Base-by-base conservation (phyloP, 192 early-diverging fungal genomes). In the Backusella westeae region DNA sequence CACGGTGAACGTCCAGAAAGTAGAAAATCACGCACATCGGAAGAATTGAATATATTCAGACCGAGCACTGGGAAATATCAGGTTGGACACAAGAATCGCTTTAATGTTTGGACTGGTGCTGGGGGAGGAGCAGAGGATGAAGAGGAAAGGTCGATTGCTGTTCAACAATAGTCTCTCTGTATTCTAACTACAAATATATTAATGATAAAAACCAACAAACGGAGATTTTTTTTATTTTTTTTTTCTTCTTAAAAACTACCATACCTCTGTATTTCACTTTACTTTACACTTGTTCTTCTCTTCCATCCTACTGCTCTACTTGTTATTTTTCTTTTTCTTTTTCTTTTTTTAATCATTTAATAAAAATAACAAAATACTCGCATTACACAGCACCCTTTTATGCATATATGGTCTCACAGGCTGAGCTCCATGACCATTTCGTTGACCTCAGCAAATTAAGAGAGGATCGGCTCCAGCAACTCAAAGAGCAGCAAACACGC, bases 401-500 rank as follows among this genome's bases (percentile, higher is more conserved):
- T 36, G 35, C n/a, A 23, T 38, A 26, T 12, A 69, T 36, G 68
- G n/a, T 39, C 38, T 63, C 56, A 63, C 56, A 63, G 23, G 56
- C 68, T 38, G 34, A 39, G 38, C 21, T 69, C 21, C 38, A 69
- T 69, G 38, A 69, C n/a, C 68, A 41, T 69, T 69, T 41, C 21
- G 1, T 69, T 12, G 36, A 69, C 19, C 38, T 69, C 35, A 69
- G 68, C 34, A 69, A 69, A n/a, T 41, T 69, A 23, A 69, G 68
- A 69, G 35, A 69, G 38, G 68, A 69, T 21, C 19, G 68, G 41
- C n/a, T 69, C 6, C 6, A 69, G 8, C 68, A 23, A 69, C 38
- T 69, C 8, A 35, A 69, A 36, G 35, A 69, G 9, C 21, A 69
- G 9, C 68, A 69, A 69, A 41, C 34, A 38, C 34, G 35, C 5